Conservation (phyloP, 2,329 filamentous ascomycete genomes). For the Trichoderma koningii region DNA sequence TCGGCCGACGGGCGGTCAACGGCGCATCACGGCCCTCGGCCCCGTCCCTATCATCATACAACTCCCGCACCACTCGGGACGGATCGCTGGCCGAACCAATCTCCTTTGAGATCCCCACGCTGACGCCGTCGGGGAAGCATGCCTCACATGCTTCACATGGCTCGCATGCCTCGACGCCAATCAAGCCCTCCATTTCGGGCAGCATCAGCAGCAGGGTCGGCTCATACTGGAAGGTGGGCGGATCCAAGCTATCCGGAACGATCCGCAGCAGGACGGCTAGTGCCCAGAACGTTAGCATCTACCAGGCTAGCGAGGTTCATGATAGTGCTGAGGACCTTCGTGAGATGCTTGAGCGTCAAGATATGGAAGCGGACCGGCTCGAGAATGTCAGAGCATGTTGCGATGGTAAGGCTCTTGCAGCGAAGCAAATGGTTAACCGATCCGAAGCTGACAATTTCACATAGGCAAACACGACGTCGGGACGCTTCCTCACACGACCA, state of each 20-base stretch:
- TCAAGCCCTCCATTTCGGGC: constrained; percentile 42
- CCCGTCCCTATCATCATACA: constrained; percentile 76
- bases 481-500: constrained; percentile 53
- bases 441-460: background rate
- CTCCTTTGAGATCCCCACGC: constrained; percentile 57
- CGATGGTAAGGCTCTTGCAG: constrained; percentile 69
- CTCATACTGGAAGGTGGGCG: constrained; percentile 57
- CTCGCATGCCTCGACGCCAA: constrained; percentile 30
- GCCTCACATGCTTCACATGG: constrained; percentile 33
- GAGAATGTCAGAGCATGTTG: constrained; percentile 98
- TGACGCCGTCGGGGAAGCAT: constrained; percentile 52
- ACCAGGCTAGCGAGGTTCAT: constrained; percentile 64
- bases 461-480: constrained; percentile 75
- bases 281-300: constrained; percentile 52
- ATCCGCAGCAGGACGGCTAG: constrained; percentile 56
- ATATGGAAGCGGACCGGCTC: constrained; percentile 74
- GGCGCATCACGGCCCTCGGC: constrained; percentile 52
- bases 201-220: constrained; percentile 59
- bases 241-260: constrained; percentile 49
- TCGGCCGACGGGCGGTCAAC: constrained; percentile 41
- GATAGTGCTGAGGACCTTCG: constrained; percentile 84
- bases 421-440: no score
- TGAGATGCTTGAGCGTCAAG: constrained; percentile 75
- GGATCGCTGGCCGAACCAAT: constrained; percentile 59
- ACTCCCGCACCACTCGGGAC: constrained; percentile 70